A percentile compares a stretch with the other conserved stretches of the same genome.
phyloP scores from a whole-genome alignment of 352 stramenopile genomes.

The Halophytophthora batemanensis region DNA sequence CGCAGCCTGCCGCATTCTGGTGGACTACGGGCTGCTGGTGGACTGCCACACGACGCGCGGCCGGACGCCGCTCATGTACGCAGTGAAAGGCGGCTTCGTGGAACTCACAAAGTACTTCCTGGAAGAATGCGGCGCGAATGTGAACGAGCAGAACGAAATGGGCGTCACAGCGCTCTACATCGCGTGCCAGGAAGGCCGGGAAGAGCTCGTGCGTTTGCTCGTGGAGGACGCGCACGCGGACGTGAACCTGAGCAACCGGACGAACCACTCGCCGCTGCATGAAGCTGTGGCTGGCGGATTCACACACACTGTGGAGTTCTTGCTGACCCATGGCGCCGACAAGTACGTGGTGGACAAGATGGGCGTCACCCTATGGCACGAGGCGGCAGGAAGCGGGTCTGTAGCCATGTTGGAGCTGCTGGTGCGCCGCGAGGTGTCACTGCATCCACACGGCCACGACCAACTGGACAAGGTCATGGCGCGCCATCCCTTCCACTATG shows the following conservation, averaged over 20 bases:
- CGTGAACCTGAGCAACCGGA: constrained; percentile 64
- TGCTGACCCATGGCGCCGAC: constrained; percentile 59
- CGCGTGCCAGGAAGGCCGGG: constrained; percentile 51
- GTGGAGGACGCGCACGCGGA: constrained; percentile 41
- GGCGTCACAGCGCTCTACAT: constrained; percentile 71
- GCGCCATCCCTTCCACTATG: constrained; percentile 81
- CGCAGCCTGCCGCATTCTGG: constrained; percentile 42
- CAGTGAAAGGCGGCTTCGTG: constrained; percentile 61
- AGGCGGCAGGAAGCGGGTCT: constrained; percentile 60
- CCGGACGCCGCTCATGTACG: constrained; percentile 76
- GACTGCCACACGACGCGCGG: constrained; percentile 77
- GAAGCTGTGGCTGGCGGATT: constrained; percentile 63
- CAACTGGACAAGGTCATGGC: constrained; percentile 77
- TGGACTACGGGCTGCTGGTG: constrained; percentile 59
- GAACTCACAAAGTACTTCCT: constrained; percentile 44
- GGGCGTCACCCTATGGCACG: constrained; percentile 80
- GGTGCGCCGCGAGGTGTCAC: constrained; percentile 40
- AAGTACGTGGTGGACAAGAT: constrained; percentile 70
- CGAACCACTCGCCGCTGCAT: constrained; percentile 58
- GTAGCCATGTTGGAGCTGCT: constrained; percentile 63
- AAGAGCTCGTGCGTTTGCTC: constrained; percentile 45
- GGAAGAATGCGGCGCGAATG: constrained; percentile 40
- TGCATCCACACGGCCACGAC: constrained; percentile 34
- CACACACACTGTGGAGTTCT: constrained; percentile 35
- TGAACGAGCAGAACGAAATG: constrained; percentile 81